Conservation (phyloP, 1,284 basidiomycete genomes). For the Cutaneotrichosporon sp. region DNA sequence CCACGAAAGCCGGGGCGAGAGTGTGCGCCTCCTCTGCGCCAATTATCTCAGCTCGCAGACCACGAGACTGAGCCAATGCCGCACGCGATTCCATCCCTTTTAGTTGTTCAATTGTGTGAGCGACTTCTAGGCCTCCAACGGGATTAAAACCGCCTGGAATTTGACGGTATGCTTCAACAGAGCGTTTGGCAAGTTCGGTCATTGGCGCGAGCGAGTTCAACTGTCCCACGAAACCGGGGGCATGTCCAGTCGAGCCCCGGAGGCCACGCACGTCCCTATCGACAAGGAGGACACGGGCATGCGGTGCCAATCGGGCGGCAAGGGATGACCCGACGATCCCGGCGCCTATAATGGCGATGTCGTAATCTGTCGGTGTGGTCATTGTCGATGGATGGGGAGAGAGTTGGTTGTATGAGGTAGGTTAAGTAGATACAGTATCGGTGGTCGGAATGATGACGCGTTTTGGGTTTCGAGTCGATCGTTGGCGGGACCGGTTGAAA, state of each 20-base stretch:
- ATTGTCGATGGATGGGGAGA: too few species aligned
- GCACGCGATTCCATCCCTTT: constrained; percentile 7
- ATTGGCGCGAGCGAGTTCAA: constrained; percentile 26
- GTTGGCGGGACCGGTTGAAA: too few species aligned
- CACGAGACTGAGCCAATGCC: constrained; percentile 13
- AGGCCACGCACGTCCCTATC: constrained; percentile 38
- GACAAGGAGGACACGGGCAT: constrained; percentile 55
- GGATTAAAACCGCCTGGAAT: constrained; percentile 24
- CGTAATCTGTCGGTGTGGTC: too few species aligned
- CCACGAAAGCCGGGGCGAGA: constrained; percentile 26
- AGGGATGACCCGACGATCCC: constrained; percentile 41
- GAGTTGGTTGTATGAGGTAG: too few species aligned
- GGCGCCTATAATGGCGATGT: constrained; percentile 32
- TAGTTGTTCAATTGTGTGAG: background rate
- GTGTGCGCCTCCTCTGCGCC: constrained; percentile 12
- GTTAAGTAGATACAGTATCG: too few species aligned
- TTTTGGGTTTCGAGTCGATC: too few species aligned
- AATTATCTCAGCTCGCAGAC: constrained; percentile 20
- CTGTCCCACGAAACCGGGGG: constrained; percentile 37
- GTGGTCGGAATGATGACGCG: too few species aligned
- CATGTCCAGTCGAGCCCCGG: constrained; percentile 35
- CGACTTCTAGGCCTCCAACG: constrained; percentile 32
- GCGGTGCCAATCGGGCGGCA: constrained; percentile 54
- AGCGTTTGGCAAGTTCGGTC: constrained; percentile 32
- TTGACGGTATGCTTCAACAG: constrained; percentile 21